These are phyloP conservation scores for Leccinum pseudoinsigne DNA, from an alignment of 1,284 basidiomycete genomes.

Conservation along the genomic window DNA sequence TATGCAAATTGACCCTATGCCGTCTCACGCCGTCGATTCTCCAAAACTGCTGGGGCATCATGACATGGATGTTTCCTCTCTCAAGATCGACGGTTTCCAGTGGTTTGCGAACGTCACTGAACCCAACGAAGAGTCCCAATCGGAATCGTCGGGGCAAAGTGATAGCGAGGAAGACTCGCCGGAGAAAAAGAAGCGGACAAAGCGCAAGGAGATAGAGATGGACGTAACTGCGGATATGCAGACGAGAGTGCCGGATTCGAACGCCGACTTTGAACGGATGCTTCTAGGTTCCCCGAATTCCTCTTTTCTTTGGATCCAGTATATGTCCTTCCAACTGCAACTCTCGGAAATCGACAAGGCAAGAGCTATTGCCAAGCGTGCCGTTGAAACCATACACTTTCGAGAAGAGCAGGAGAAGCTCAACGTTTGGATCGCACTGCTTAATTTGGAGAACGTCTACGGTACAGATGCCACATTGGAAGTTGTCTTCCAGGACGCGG, in stretches of 20 bases:
- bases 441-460: slow-evolving; percentile 95
- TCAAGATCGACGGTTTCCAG: slow-evolving; percentile 68
- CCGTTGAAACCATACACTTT: slow-evolving; percentile 88
- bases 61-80: slow-evolving; percentile 32
- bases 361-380: slow-evolving; percentile 82
- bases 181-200: slow-evolving; percentile 64
- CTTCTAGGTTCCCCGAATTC: slow-evolving; percentile 97
- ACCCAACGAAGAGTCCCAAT: slow-evolving; percentile 35
- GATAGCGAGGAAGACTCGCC: slow-evolving; percentile 47
- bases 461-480: slow-evolving; percentile 85
- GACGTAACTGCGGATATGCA: slow-evolving; percentile 89
- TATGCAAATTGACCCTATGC: slow-evolving; percentile 46
- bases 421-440: slow-evolving; percentile 96
- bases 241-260: slow-evolving; percentile 83
- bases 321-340: slow-evolving; percentile 98
- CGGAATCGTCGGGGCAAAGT: slow-evolving; percentile 46
- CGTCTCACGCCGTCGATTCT: slow-evolving; percentile 20
- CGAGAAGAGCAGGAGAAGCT: slow-evolving; percentile 96
- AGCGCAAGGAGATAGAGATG: slow-evolving; percentile 70
- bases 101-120: slow-evolving; percentile 55
- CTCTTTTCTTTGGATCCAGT: slow-evolving; percentile 98
- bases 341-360: slow-evolving; percentile 96
- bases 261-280: slow-evolving; percentile 92
- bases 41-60: slow-evolving; percentile 16
- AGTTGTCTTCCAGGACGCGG: slow-evolving; percentile 86